Evolutionary conservation across 805 yeast species (phyloP), one percentile per base, ranked within the genome.

Genomic region (Pichia membranifaciens): DNA sequence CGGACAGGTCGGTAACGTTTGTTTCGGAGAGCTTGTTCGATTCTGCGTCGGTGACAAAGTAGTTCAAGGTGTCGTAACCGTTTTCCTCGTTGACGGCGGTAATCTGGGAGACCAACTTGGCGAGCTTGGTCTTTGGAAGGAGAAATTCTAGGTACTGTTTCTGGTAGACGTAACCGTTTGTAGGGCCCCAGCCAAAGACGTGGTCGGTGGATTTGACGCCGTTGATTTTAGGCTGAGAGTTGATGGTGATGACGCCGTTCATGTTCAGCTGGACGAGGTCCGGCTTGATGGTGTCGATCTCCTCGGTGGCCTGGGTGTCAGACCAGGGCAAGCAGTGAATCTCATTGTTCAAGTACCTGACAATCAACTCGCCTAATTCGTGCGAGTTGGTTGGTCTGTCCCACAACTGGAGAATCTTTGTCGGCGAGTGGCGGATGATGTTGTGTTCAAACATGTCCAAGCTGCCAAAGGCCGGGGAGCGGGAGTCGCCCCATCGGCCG

Each of bases 401-500:
- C 99, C 99, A 93, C 51, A 91, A 68, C 58, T 86, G 88, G 29
- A 81, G 68, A 1, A 95, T 89, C 64, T 81, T 82, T 52, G 82
- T 81, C 4, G 87, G 82, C 2, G 90, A 79, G 65, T 88, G 96
- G 65, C 96, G 79, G 57, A 90, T 78, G 59, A 89, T 71, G 22
- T 84, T 81, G 32, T 88, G 78, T 18, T 91, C 93, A 56, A 82
- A 82, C 45, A 85, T 74, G 62, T 87, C 96, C 49, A 89, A 74
- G 54, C 87, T 95, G 58, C 96, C 96, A 68, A 85, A 90, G 2
- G 98, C 98, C 4, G 99, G 99, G 38, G 98, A 93, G 50, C 96
- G 75, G 3, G 97, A 87, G 64, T 93, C 97, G 59, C 99, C 99
- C 90, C 96, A 93, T 70, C 99, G 76, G 51, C 99, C 99, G 66